A percentile compares a stretch with the other conserved stretches of the same genome.
Conservation (phyloP, 345 rosid genomes). For the Eucalyptus sp. region DNA sequence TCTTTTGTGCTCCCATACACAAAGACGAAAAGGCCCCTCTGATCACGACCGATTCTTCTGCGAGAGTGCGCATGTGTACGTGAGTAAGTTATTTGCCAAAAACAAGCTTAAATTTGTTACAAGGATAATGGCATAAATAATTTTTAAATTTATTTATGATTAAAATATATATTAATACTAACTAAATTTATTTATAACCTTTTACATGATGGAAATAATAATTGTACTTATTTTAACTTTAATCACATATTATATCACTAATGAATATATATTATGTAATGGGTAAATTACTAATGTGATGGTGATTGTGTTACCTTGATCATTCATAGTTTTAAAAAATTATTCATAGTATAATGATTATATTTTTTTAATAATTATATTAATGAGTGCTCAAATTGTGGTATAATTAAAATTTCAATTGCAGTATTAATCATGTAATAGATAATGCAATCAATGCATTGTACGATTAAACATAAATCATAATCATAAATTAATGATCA, state of each 20-base stretch:
- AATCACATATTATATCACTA: not conserved
- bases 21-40: not conserved
- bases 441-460: rapidly evolving
- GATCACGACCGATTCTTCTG: not conserved
- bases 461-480: not conserved
- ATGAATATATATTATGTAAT: not conserved
- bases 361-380: not conserved
- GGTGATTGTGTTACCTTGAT: not conserved
- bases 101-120: too few species aligned
- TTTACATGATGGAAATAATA: not conserved
- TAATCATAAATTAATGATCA: not conserved
- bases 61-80: too few species aligned
- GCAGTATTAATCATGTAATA: not conserved
- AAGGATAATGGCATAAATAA: too few species aligned
- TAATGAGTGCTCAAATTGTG: not conserved
- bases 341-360: not conserved
- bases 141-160: not conserved
- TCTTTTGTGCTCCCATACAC: not conserved
- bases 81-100: too few species aligned
- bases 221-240: not conserved
- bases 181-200: not conserved
- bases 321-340: not conserved
- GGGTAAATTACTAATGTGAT: rapidly evolving
- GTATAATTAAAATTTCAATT: not conserved
- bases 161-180: not conserved